phyloP scores from a whole-genome alignment of 164 flowering plant species.

The Vitis riparia region DNA sequence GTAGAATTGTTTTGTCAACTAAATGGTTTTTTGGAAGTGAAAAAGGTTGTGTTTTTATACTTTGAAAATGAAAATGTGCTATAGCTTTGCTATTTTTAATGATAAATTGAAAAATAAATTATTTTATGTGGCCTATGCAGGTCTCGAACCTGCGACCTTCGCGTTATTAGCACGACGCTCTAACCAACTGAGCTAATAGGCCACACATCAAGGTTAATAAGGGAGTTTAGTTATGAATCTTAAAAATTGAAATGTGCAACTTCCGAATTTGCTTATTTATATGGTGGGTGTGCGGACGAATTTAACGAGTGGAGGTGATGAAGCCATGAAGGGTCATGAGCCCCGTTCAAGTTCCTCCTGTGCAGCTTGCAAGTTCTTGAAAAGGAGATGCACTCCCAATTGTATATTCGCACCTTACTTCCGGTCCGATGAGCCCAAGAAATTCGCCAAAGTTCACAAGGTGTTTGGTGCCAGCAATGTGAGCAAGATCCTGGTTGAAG shows the following conservation, averaged over 20 bases:
- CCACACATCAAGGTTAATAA: fast-evolving
- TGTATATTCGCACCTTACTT: conserved; percentile 79
- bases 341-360: conserved; percentile 68
- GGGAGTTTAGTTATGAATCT: too few relatives aligned
- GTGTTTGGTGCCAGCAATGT: conserved; percentile 91
- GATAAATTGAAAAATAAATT: too few relatives aligned
- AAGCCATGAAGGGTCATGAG: conserved; percentile 35
- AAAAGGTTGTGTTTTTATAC: too few relatives aligned
- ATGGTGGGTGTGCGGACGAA: not conserved
- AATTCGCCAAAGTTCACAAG: conserved; percentile 75
- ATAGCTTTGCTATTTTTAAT: too few relatives aligned
- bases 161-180: conserved; percentile 96
- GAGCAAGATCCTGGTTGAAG: conserved; percentile 69
- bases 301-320: conserved; percentile 3
- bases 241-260: too few relatives aligned
- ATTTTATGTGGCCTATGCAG: too few relatives aligned
- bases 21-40: too few relatives aligned
- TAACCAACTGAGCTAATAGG: conserved; percentile 75
- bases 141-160: conserved; percentile 84
- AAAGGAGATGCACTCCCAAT: conserved; percentile 53
- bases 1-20: too few relatives aligned
- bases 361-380: conserved; percentile 82
- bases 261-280: not conserved
- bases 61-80: too few relatives aligned
- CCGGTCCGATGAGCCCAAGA: conserved; percentile 53